phyloP scores from a whole-genome alignment of 768 basidiomycete species.

The Macrolepiota dolichaula region DNA sequence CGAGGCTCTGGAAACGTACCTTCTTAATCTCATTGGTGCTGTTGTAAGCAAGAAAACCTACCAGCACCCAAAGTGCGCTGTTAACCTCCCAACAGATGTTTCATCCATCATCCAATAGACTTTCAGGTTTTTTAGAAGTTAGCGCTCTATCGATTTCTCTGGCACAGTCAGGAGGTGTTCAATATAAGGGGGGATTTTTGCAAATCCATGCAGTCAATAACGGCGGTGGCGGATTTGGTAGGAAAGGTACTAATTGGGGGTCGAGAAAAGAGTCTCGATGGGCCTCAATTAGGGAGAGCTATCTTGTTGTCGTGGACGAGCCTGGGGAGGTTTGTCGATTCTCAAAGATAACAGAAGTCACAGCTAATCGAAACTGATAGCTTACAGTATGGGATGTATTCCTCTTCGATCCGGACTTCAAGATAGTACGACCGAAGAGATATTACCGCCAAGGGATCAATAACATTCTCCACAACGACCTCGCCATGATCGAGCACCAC shows the following conservation, averaged over 20 bases:
- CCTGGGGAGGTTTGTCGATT: slow-evolving; percentile 67
- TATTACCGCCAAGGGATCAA: slow-evolving; percentile 81
- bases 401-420: slow-evolving; percentile 84
- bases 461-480: slow-evolving; percentile 51
- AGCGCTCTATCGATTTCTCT: slow-evolving; percentile 82
- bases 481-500: slow-evolving; percentile 9
- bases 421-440: slow-evolving; percentile 85
- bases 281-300: slow-evolving; percentile 92
- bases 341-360: background rate
- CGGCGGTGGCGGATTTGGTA: slow-evolving; percentile 55
- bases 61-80: background rate
- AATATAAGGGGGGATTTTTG: slow-evolving; percentile 89
- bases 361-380: slow-evolving; percentile 31
- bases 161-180: slow-evolving; percentile 77
- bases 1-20: slow-evolving; percentile 81
- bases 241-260: slow-evolving; percentile 58
- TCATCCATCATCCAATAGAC: slow-evolving; percentile 85
- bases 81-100: slow-evolving; percentile 67
- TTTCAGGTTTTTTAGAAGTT: slow-evolving; percentile 89
- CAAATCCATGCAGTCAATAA: slow-evolving; percentile 51
- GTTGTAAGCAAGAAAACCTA: slow-evolving; percentile 56
- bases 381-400: slow-evolving; percentile 92
- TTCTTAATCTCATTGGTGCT: slow-evolving; percentile 82
- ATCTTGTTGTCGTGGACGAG: slow-evolving; percentile 82
- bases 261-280: slow-evolving; percentile 71